Percentiles rank a stretch among this genome's conserved stretches.
Conservation (phyloP, 164 flowering plant genomes). For the Annona squamosa region DNA sequence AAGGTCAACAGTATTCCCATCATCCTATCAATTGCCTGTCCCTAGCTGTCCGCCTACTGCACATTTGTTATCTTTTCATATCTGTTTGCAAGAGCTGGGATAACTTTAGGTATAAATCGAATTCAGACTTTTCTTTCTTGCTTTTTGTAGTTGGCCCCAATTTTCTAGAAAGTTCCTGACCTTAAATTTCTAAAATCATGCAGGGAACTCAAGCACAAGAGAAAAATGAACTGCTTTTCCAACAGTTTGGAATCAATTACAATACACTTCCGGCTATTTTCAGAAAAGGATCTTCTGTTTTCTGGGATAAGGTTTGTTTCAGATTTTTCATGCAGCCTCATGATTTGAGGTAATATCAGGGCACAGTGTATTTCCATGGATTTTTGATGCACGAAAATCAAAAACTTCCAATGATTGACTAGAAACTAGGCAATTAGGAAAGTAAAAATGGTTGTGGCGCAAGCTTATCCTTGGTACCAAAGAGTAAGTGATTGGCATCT, state of each 20-base stretch:
- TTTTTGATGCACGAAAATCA: background rate
- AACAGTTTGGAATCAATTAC: slow-evolving; percentile 47
- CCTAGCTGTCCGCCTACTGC: no score
- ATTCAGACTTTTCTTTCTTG: no score
- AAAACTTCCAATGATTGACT: background rate
- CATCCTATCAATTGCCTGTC: no score
- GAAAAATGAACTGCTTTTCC: slow-evolving; percentile 49
- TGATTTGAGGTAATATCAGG: background rate
- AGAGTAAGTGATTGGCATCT: background rate
- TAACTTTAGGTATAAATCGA: no score
- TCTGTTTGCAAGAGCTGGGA: no score
- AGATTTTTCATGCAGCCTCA: background rate
- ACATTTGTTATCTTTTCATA: no score
- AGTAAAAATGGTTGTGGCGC: background rate
- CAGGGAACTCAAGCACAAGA: slow-evolving; percentile 74
- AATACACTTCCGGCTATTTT: slow-evolving; percentile 45
- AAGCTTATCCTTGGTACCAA: background rate
- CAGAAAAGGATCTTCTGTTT: slow-evolving; percentile 65
- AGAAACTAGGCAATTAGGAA: background rate
- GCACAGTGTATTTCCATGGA: background rate
- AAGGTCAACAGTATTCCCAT: no score
- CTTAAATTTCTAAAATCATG: slow-evolving; percentile 2
- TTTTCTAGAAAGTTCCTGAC: no score
- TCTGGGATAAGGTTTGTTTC: slow-evolving; percentile 36
- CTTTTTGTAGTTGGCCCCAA: no score